phyloP scores from a whole-genome alignment of 192 early-diverging fungal species.

The Backusella westeae region DNA sequence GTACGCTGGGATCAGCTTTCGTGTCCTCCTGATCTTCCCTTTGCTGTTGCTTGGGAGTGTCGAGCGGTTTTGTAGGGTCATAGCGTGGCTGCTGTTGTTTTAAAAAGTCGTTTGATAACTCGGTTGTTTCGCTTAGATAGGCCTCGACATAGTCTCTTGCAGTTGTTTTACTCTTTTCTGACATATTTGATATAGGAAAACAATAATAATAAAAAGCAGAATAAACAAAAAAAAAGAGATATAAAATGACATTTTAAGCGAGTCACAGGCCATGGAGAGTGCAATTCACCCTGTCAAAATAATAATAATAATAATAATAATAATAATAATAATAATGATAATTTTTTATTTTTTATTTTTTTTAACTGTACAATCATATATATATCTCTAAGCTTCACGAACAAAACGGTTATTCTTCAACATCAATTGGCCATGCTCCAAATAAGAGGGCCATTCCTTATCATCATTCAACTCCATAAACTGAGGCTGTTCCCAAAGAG shows the following conservation, averaged over 20 bases:
- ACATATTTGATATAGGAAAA: background rate
- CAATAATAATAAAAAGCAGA: background rate
- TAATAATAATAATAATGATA: background rate
- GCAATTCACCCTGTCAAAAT: background rate
- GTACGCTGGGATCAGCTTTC: background rate
- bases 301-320: background rate
- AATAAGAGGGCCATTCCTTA: slow-evolving; percentile 30
- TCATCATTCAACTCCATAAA: slow-evolving; percentile 39
- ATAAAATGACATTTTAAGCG: background rate
- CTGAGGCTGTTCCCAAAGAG: slow-evolving; percentile 47
- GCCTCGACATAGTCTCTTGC: slow-evolving; percentile 34
- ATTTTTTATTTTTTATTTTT: background rate
- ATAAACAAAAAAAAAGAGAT: background rate
- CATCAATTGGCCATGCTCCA: slow-evolving; percentile 44
- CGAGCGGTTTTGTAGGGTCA: slow-evolving; percentile 27
- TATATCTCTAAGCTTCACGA: background rate
- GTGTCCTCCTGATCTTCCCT: background rate
- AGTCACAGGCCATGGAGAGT: background rate
- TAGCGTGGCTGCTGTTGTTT: slow-evolving; percentile 25
- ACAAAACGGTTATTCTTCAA: slow-evolving; percentile 38
- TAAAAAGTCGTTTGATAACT: slow-evolving; percentile 20
- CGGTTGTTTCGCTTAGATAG: slow-evolving; percentile 23
- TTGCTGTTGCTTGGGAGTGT: background rate
- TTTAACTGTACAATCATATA: background rate
- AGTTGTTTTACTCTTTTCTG: background rate